phyloP scores from a whole-genome alignment of 164 flowering plant genomes.

The Santalum album region DNA sequence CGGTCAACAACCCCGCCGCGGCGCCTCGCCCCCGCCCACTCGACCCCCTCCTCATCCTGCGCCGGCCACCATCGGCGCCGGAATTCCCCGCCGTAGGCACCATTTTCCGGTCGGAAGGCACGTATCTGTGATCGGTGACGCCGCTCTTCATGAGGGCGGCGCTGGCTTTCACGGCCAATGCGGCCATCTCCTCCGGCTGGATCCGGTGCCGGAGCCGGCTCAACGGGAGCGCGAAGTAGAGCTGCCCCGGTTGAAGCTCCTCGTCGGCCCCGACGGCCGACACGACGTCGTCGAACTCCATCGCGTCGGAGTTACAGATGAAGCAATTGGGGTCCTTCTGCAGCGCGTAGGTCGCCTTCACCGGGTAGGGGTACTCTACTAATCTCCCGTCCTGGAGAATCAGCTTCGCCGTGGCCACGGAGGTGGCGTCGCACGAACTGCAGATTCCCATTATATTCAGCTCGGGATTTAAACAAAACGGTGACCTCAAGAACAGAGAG shows the following conservation, averaged over 20 bases:
- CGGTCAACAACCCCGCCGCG: slow-evolving; percentile 8
- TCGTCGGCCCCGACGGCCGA: slow-evolving; percentile 1
- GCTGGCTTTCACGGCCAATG: slow-evolving; percentile 8
- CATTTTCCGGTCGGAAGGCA: slow-evolving; percentile 24
- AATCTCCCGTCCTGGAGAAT: slow-evolving; percentile 1
- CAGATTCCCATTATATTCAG: slow-evolving; percentile 1
- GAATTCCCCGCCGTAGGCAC: slow-evolving; percentile 8
- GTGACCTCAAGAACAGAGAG: no score
- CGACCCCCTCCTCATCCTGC: neutral
- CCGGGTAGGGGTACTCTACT: neutral
- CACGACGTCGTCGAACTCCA: slow-evolving; percentile 3
- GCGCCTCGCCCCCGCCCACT: slow-evolving; percentile 8
- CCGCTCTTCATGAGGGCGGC: slow-evolving; percentile 29
- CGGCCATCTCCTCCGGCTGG: slow-evolving; percentile 1
- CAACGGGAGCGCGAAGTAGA: slow-evolving; percentile 2
- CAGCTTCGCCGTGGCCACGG: slow-evolving; percentile 5
- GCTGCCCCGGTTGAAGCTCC: slow-evolving; percentile 5
- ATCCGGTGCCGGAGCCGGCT: neutral
- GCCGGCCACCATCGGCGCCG: slow-evolving; percentile 11
- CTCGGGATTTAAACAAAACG: no score
- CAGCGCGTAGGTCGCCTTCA: neutral
- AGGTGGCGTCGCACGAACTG: neutral
- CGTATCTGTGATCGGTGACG: slow-evolving; percentile 20
- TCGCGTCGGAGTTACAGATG: slow-evolving; percentile 5
- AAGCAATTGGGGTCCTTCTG: slow-evolving; percentile 1